Percentiles rank a stretch among this genome's conserved stretches.
phyloP scores from a whole-genome alignment of 2,329 filamentous ascomycete species.

The Pseudogymnoascus sp. region DNA sequence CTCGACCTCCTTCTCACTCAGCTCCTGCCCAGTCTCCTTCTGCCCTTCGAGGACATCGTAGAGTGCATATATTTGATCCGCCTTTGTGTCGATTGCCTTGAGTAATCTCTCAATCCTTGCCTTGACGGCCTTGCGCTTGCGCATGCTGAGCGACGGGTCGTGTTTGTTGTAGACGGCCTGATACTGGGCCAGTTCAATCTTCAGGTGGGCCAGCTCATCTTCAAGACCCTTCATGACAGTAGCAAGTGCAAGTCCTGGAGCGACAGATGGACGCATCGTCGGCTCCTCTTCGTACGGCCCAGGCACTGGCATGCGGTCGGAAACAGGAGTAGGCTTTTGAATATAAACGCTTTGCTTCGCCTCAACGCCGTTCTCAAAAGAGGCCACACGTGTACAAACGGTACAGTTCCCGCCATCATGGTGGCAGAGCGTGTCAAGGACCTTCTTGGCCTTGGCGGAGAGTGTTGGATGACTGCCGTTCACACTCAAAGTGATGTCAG shows the following conservation, averaged over 20 bases:
- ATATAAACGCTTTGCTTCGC: slow-evolving; percentile 51
- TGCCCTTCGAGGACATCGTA: slow-evolving; percentile 81
- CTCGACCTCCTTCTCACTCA: slow-evolving; percentile 56
- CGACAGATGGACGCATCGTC: slow-evolving; percentile 48
- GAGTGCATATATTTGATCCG: slow-evolving; percentile 71
- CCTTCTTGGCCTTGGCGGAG: slow-evolving; percentile 43
- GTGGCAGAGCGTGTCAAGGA: slow-evolving; percentile 46
- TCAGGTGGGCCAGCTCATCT: slow-evolving; percentile 72
- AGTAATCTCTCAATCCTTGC: slow-evolving; percentile 54
- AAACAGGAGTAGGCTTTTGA: slow-evolving; percentile 58
- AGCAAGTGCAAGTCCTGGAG: slow-evolving; percentile 46
- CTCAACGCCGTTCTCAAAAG: slow-evolving; percentile 30
- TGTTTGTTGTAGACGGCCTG: slow-evolving; percentile 57
- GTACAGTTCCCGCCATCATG: slow-evolving; percentile 51
- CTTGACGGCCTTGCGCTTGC: slow-evolving; percentile 54
- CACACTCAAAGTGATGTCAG: slow-evolving; percentile 48
- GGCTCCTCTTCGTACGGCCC: slow-evolving; percentile 40
- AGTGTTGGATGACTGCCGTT: slow-evolving; percentile 36
- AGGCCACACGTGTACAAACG: slow-evolving; percentile 47
- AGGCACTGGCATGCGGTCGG: slow-evolving; percentile 45
- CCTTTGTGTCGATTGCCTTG: slow-evolving; percentile 61
- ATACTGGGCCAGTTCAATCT: slow-evolving; percentile 56
- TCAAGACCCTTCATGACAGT: slow-evolving; percentile 75
- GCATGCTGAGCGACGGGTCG: slow-evolving; percentile 58
- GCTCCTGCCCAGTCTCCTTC: slow-evolving; percentile 55